Evolutionary conservation across 257 asterid genomes (phyloP), one percentile per base, ranked within the genome.

Genomic region (Ilex aquifolium): DNA sequence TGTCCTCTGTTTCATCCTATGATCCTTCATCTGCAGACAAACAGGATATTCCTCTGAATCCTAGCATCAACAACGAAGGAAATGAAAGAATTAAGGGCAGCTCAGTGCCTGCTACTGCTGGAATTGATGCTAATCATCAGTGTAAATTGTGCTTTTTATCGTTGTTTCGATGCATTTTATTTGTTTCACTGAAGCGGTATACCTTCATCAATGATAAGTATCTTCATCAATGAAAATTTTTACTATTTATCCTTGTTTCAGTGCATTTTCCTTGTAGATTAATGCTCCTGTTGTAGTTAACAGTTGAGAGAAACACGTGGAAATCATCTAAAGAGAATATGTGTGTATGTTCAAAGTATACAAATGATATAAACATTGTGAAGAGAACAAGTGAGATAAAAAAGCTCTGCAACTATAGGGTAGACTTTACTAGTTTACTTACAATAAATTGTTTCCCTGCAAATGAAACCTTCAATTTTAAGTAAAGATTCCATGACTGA

Each of bases 1-100:
- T 48, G 66, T 75, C 85, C 3, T 75, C 82, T 3, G 69, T 65
- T 71, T 63, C 78, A 14, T 81, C 84, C 7, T 79, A 60, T 72
- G 83, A 82, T 77, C 70, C 74, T 75, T 29, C 57, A 11, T 44
- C 16, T 44, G 80, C 57, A 65, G 82, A 71, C 48, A 63, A 44
- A 30, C 52, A 60, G 16, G 75, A 72, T 56, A 65, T 54, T 61
- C 69, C 55, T 36, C 54, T 32, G 54, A 21, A 21, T 21, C 68
- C 80, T 60, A 64, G 73, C 57, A 64, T 64, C 44, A 55, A 63
- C 57, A 64, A 68, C 56, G 78, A 62, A 74, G 74, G 69, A 50
- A 69, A 56, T 56, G 74, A 65, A 50, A 51, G 57, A 58, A 63
- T 48, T 52, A 78, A 57, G 62, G 79, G 72, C 65, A 60, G 49